Evolutionary conservation across 2,329 filamentous ascomycete genomes (phyloP).

Genomic region (Epichloe elymi): DNA sequence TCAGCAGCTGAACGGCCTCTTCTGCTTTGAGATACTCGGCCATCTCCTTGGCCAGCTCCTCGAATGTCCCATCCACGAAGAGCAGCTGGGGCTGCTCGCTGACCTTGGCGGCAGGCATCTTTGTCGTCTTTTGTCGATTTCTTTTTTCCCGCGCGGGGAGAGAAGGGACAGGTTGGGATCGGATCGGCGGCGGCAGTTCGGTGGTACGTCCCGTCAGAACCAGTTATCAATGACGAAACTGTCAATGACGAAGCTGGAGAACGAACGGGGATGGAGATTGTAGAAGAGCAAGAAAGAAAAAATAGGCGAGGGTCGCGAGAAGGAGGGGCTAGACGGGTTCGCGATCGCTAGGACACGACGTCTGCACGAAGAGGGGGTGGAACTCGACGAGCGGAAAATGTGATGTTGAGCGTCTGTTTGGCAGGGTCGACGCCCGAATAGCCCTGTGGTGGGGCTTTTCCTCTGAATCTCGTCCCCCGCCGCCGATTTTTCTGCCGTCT

Average conservation of each 20-base stretch:
- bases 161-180: neutral
- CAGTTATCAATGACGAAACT: too few relatives aligned
- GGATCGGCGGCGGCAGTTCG: neutral
- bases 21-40: constrained; percentile 83
- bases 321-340: constrained; percentile 10
- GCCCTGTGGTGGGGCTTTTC: constrained; percentile 24
- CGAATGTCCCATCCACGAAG: constrained; percentile 83
- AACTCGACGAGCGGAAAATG: constrained; percentile 12
- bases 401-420: constrained; percentile 15
- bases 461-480: constrained; percentile 14
- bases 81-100: constrained; percentile 45
- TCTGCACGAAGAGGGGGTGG: constrained; percentile 10
- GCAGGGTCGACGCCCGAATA: constrained; percentile 22
- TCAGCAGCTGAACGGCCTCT: constrained; percentile 61
- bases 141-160: neutral
- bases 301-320: constrained; percentile 12
- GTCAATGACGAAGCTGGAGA: too few relatives aligned
- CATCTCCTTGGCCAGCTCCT: constrained; percentile 88
- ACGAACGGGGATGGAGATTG: neutral
- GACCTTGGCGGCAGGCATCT: constrained; percentile 21
- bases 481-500: constrained; percentile 26
- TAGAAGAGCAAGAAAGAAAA: constrained; percentile 10
- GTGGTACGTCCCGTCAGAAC: too few relatives aligned
- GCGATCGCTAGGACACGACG: constrained; percentile 9
- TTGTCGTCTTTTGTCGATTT: constrained; percentile 5